Conservation (phyloP, 495 filamentous ascomycete genomes). For the Neurospora cerealis region DNA sequence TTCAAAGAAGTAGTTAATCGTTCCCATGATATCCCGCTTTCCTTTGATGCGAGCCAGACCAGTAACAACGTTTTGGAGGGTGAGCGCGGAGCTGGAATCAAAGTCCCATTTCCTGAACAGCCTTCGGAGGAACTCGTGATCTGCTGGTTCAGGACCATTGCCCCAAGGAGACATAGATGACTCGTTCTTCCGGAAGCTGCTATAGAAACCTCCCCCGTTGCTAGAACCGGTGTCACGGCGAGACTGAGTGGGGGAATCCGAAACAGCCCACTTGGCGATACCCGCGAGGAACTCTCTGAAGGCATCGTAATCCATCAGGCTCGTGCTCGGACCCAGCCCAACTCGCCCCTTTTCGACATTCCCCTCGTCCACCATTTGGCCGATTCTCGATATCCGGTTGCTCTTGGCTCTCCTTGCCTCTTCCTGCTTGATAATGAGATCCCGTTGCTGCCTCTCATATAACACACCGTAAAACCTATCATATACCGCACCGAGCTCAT, state of each 20-base stretch:
- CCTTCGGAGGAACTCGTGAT: slow-evolving; percentile 90
- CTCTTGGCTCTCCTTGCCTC: slow-evolving; percentile 52
- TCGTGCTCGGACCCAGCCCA: slow-evolving; percentile 76
- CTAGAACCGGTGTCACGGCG: slow-evolving; percentile 44
- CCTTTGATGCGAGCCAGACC: slow-evolving; percentile 87
- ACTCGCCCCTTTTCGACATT: slow-evolving; percentile 68
- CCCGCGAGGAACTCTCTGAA: slow-evolving; percentile 89
- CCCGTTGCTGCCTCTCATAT: slow-evolving; percentile 81
- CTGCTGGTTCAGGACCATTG: slow-evolving; percentile 67
- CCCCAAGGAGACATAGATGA: slow-evolving; percentile 61
- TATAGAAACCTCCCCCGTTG: slow-evolving; percentile 42
- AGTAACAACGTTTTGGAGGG: slow-evolving; percentile 80
- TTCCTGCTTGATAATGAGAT: slow-evolving; percentile 67
- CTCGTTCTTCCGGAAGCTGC: slow-evolving; percentile 35
- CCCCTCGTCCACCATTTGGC: slow-evolving; percentile 17
- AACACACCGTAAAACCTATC: slow-evolving; percentile 85
- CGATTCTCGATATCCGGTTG: slow-evolving; percentile 11
- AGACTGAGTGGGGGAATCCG: slow-evolving; percentile 55
- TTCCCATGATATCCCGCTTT: slow-evolving; percentile 89
- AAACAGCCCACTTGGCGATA: slow-evolving; percentile 83
- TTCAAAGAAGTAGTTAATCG: slow-evolving; percentile 94
- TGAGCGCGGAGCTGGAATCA: slow-evolving; percentile 62
- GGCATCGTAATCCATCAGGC: slow-evolving; percentile 91
- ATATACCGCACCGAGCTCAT: slow-evolving; percentile 81
- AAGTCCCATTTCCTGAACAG: slow-evolving; percentile 84